Evolutionary conservation across 129 eudicot genomes (phyloP).

Genomic region (Calendula officinalis): DNA sequence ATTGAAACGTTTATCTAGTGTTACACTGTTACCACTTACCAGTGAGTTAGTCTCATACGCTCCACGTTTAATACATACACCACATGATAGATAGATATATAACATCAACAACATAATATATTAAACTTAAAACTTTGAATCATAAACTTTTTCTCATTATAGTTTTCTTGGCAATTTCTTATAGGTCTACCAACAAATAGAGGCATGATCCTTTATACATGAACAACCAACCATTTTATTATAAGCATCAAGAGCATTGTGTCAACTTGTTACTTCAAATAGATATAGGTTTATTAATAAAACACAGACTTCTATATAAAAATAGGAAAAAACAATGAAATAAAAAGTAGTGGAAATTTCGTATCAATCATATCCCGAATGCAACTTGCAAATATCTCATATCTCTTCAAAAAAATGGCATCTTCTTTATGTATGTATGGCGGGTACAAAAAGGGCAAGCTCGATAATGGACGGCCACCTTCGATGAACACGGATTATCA

Average conservation of each 20-base stretch:
- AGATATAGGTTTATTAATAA: background rate
- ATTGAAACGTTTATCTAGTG: too few species aligned
- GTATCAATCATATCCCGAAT: conserved; percentile 24
- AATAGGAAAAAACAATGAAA: background rate
- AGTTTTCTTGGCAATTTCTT: too few species aligned
- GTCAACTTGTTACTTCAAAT: background rate
- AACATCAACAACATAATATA: too few species aligned
- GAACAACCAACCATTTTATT: too few species aligned
- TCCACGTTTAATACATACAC: too few species aligned
- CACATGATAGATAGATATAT: too few species aligned
- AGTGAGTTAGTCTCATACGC: too few species aligned
- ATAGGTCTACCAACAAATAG: too few species aligned
- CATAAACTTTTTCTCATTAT: too few species aligned
- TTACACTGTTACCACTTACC: too few species aligned
- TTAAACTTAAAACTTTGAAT: too few species aligned
- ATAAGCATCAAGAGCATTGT: background rate
- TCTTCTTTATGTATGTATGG: conserved; percentile 6
- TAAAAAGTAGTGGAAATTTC: conserved; percentile 19
- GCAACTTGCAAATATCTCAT: conserved; percentile 30
- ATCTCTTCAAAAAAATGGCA: conserved; percentile 9
- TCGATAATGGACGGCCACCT: conserved; percentile 21
- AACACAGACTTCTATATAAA: background rate
- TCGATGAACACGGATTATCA: conserved; percentile 7
- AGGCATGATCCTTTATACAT: too few species aligned
- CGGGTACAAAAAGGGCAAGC: conserved; percentile 5